phyloP scores from a whole-genome alignment of 371 early-diverging fungal species.

The Lichtheimia ramosa region DNA sequence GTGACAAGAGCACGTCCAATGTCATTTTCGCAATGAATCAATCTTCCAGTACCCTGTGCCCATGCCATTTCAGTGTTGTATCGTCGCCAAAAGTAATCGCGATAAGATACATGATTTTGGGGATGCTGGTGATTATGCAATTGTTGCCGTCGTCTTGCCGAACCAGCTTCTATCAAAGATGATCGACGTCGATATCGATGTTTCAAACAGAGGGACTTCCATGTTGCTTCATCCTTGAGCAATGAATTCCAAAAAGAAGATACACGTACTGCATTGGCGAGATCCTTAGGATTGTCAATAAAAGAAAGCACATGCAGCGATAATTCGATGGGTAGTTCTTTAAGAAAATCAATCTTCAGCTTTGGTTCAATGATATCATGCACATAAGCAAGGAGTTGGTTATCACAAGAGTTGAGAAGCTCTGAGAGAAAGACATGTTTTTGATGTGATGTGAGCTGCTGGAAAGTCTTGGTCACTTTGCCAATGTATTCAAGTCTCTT shows the following conservation, averaged over 20 bases:
- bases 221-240: constrained; percentile 61
- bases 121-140: constrained; percentile 1
- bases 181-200: constrained; percentile 45
- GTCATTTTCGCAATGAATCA: constrained; percentile 32
- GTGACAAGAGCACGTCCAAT: constrained; percentile 82
- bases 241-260: constrained; percentile 75
- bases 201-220: constrained; percentile 51
- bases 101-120: constrained; percentile 45
- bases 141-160: constrained; percentile 1
- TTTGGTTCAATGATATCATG: constrained; percentile 58
- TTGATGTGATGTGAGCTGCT: constrained; percentile 41
- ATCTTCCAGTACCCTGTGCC: constrained; percentile 55
- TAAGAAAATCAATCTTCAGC: constrained; percentile 78
- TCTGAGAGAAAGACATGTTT: constrained; percentile 44
- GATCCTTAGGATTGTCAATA: constrained; percentile 66
- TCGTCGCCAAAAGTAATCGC: constrained; percentile 64
- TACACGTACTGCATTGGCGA: constrained; percentile 75
- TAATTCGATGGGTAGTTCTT: constrained; percentile 75
- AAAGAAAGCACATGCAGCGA: constrained; percentile 69
- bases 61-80: constrained; percentile 71
- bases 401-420: constrained; percentile 57
- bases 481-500: constrained; percentile 16
- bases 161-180: no score
- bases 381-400: constrained; percentile 57
- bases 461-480: constrained; percentile 21